phyloP scores from a whole-genome alignment of 495 filamentous ascomycete species.

The Xanthoparmelia taractica region DNA sequence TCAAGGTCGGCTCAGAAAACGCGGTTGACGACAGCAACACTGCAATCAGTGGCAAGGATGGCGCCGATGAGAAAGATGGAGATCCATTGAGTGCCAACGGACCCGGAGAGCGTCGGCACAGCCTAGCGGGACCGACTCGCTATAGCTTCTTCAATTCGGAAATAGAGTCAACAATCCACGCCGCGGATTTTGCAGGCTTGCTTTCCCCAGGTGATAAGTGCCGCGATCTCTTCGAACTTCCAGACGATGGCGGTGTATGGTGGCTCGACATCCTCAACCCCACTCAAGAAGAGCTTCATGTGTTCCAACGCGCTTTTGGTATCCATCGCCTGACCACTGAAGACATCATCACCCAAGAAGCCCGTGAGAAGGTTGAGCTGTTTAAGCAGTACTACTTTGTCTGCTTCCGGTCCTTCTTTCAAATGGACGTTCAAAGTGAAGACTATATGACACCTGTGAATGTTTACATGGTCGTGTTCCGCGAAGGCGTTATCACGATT shows the following conservation, averaged over 20 bases:
- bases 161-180: slow-evolving; percentile 83
- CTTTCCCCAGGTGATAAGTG: slow-evolving; percentile 82
- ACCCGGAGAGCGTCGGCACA: slow-evolving; percentile 28
- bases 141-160: slow-evolving; percentile 97
- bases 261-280: slow-evolving; percentile 93
- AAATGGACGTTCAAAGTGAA: slow-evolving; percentile 68
- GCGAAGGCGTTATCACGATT: slow-evolving; percentile 89
- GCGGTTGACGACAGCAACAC: slow-evolving; percentile 15
- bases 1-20: slow-evolving; percentile 18
- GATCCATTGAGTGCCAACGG: slow-evolving; percentile 25
- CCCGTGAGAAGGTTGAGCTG: slow-evolving; percentile 95
- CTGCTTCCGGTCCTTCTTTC: slow-evolving; percentile 88
- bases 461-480: slow-evolving; percentile 93
- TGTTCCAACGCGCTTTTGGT: slow-evolving; percentile 83
- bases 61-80: slow-evolving; percentile 25
- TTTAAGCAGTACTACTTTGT: slow-evolving; percentile 97
- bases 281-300: slow-evolving; percentile 77
- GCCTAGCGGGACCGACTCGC: slow-evolving; percentile 49
- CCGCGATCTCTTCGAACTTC: slow-evolving; percentile 78
- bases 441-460: slow-evolving; percentile 82
- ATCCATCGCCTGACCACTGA: slow-evolving; percentile 91
- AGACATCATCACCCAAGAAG: slow-evolving; percentile 89
- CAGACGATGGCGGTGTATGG: slow-evolving; percentile 70
- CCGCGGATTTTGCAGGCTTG: slow-evolving; percentile 77
- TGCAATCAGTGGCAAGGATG: slow-evolving; percentile 17